Evolutionary conservation across 768 basidiomycete genomes (phyloP), one percentile per base, ranked within the genome.

Genomic region (Lentinula detonsa): DNA sequence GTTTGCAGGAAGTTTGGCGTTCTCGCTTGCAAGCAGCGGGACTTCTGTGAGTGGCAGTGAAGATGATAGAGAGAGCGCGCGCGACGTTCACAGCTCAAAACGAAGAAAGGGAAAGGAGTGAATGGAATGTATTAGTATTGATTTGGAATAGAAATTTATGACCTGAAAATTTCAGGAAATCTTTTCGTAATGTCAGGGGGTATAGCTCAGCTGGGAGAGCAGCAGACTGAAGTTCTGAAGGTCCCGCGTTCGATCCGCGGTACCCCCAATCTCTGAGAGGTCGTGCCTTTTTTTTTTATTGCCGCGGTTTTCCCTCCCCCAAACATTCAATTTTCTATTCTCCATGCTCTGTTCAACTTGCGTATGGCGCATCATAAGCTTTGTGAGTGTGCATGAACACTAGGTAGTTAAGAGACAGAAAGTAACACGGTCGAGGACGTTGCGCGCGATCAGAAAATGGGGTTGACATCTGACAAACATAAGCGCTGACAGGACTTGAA

Each of bases 1-100:
- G 2, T 85, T 92, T 64, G 57, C 79, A 4, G 89, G 89, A 21
- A 88, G 86, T 62, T 67, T 87, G 11, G 63, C 86, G 66, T 91
- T 89, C 46, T 59, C 57, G 10, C 46, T 59, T 23, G 57, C 9
- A 4, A 49, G 57, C 34, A 33, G 53, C 15, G 46, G 46, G 46
- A 48, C 18, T 28, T 10, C 46, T 23, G 4, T 9, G n/a, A 10
- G 11, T 21, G 0, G 31, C 11, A 28, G n/a, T 5, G 31, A 21
- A 16, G 50, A 51, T 33, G 50, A 21, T 33, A 51, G 23, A 31
- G 31, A 34, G 31, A 51, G 9, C 2, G 28, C 28, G 28, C 28
- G 3, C 28, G 28, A 28, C 28, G 28, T 23, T 18, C 5, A 48
- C 6, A 21, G 46, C 21, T n/a, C 42, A 15, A n/a, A 13, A 15